Evolutionary conservation across 2,329 filamentous ascomycete species (phyloP), one percentile per base, ranked within the genome.

Genomic region (Exophiala mesophila): DNA sequence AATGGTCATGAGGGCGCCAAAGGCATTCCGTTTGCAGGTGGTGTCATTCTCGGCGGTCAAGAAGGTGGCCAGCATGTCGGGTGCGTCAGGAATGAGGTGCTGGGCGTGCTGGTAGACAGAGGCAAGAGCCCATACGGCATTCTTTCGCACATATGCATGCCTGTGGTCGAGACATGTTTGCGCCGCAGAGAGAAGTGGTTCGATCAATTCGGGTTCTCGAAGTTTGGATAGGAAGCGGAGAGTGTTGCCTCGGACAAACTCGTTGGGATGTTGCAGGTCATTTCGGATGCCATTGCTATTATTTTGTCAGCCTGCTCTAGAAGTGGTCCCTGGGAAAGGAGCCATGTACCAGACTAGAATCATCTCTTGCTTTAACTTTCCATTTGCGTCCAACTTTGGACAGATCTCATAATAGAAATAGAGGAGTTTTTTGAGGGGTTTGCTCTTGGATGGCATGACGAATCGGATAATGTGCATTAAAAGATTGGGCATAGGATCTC

Each of bases 381-480:
- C 92, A 62, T 75, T 82, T 40, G 82, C 75, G 67, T 98, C 92
- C 45, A 88, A 82, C 72, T 98, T 98, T 29, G 90, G 92, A 66
- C 92, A 97, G 40, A 56, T 52, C 70, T 98, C 92, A 65, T 97
- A 96, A 73, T 98, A 98, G 67, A 98, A 92, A 71, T 98, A 98
- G 42, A 98, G 78, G 49, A 98, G 77, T 74, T 98, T 98, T 79
- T 98, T 98, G 59, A 98, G 74, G 30, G 84, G 74, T 72, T 98
- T 98, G 68, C 85, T 88, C 73, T 94, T 96, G 52, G 88, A 95
- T 10, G 92, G 92, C 92, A 98, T 98, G 58, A 98, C 89, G 65
- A 98, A 98, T 65, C 92, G 88, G 66, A 98, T 98, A 62, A 98
- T 98, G 72, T 97, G 92, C 92, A 98, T 98, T 57, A 98, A 81